Percentiles rank a stretch among this genome's conserved stretches.
Conservation (phyloP, 148 eudicot genomes). For the Beta vulgaris region DNA sequence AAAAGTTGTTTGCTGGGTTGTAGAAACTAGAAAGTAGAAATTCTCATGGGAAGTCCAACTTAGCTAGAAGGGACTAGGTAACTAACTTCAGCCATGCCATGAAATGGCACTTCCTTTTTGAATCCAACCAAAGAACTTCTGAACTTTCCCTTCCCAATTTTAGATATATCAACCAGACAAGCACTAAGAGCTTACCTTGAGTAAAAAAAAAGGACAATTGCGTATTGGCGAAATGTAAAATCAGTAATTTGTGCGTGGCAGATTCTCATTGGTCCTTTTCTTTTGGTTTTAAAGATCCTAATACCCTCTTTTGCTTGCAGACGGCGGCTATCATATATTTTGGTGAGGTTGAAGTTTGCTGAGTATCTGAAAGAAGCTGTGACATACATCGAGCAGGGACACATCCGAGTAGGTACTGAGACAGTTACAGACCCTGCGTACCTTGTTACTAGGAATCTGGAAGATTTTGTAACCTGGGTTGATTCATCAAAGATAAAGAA, state of each 20-base stretch:
- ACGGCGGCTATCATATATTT: conserved; percentile 62
- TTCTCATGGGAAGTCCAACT: too few species aligned
- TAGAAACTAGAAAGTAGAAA: too few species aligned
- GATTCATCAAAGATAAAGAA: conserved; percentile 82
- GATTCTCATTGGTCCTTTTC: neutral
- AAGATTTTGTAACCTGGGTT: conserved; percentile 95
- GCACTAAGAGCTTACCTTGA: too few species aligned
- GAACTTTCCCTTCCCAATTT: too few species aligned
- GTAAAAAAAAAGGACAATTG: neutral
- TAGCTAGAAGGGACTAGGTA: too few species aligned
- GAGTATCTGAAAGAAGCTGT: conserved; percentile 85
- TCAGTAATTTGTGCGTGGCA: neutral
- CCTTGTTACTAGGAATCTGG: conserved; percentile 93
- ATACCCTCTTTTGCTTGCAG: conserved; percentile 34
- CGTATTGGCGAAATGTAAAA: neutral
- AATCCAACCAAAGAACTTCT: too few species aligned
- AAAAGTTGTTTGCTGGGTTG: too few species aligned
- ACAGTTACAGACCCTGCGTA: conserved; percentile 91
- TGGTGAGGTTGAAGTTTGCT: conserved; percentile 67
- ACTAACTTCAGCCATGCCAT: too few species aligned
- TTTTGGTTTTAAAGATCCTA: neutral
- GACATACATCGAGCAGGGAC: conserved; percentile 92
- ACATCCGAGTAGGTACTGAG: conserved; percentile 91
- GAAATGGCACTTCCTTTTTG: too few species aligned
- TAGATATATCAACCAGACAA: too few species aligned